Evolutionary conservation across 345 rosid species (phyloP).

Genomic region (Eucalyptus fibrosa): DNA sequence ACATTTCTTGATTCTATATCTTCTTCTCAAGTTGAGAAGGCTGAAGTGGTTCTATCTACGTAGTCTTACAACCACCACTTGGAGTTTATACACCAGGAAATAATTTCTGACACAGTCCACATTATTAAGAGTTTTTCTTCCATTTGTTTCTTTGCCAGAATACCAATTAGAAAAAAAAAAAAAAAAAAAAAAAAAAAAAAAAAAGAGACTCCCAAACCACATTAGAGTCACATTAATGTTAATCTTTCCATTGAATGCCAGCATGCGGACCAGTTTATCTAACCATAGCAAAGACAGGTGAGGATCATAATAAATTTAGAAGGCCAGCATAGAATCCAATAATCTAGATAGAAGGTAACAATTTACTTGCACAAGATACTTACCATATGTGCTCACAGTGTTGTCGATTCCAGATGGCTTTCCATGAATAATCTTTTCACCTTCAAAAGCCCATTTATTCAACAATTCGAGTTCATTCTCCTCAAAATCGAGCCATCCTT

Average conservation of each 20-base stretch:
- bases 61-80: background rate
- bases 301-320: background rate
- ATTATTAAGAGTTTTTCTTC: background rate
- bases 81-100: background rate
- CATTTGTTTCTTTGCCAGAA: background rate
- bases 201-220: background rate
- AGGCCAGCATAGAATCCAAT: background rate
- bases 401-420: constrained; percentile 96
- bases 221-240: background rate
- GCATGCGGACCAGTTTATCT: background rate
- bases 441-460: constrained; percentile 96
- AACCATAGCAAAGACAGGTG: background rate
- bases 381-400: constrained; percentile 94
- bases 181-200: background rate
- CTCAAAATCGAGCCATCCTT: constrained; percentile 39
- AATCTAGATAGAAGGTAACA: background rate
- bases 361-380: background rate
- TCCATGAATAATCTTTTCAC: constrained; percentile 92
- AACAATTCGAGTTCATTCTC: constrained; percentile 52
- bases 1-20: background rate
- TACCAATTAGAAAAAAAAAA: background rate
- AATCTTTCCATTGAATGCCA: background rate
- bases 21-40: background rate
- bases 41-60: background rate
- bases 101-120: background rate